Conservation (phyloP, 78 protist species). For the Dictyostelium brefeldianum region DNA sequence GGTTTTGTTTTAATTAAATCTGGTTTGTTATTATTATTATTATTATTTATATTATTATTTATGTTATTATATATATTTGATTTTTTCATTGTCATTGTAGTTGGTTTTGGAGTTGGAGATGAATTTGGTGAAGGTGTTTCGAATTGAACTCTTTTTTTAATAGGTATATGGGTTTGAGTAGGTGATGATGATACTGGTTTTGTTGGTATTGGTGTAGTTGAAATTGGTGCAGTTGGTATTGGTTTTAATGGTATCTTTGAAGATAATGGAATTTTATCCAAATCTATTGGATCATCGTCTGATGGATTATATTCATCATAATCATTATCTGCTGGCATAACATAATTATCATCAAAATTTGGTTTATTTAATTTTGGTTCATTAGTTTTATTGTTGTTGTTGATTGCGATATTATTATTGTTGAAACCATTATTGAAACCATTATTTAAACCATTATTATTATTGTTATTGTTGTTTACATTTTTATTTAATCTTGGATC, state of each 20-base stretch:
- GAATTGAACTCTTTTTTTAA: not conserved
- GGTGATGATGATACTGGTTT: not conserved
- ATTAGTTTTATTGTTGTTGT: not conserved
- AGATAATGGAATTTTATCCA: not conserved
- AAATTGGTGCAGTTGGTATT: not conserved
- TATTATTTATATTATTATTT: no score
- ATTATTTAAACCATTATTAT: not conserved
- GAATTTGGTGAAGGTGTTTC: not conserved
- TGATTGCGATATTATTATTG: not conserved
- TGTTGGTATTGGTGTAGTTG: no score
- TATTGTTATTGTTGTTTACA: not conserved
- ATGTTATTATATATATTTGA: no score
- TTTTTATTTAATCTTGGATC: slow-evolving; percentile 4
- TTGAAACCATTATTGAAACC: not conserved
- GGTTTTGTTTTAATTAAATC: not conserved
- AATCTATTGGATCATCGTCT: slow-evolving; percentile 10
- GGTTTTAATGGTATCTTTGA: not conserved
- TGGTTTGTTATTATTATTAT: no score
- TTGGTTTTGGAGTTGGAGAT: not conserved
- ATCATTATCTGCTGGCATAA: not conserved
- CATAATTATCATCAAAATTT: not conserved
- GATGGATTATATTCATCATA: not conserved
- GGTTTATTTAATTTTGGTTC: not conserved
- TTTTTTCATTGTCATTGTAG: not conserved
- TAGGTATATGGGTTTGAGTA: not conserved